Evolutionary conservation across 306 rosid genomes (phyloP), one percentile per base, ranked within the genome.

Genomic region (Arachis hypogaea): DNA sequence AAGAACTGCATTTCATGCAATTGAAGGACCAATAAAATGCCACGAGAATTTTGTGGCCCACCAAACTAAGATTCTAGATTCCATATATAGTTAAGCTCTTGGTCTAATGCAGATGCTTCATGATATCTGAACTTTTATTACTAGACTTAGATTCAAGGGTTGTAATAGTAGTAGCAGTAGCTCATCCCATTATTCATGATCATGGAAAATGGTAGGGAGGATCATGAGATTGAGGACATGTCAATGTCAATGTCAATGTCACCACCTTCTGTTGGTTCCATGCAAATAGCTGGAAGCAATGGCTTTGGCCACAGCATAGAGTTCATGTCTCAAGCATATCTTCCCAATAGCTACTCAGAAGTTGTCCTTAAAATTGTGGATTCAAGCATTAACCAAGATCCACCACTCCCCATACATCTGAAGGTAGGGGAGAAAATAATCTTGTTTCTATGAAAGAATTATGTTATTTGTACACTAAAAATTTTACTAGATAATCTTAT

Each of bases 281-380:
- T 90, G 92, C 92, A 86, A 75, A 87, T 86, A 73, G 86, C 96
- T 66, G 88, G 86, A 14, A 89, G 89, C 83, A 83, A 86, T 82
- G 88, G 90, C 70, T 87, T 87, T 83, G 96, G 92, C 65, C 96
- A 90, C 75, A 85, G 80, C 88, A 83, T 87, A 62, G 98, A 90
- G 71, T 87, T 83, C 84, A 87, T 93, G 90, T 79, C 98, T 60
- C 90, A 89, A 57, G 84, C 97, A 7, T 91, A 85, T 78, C 87
- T 85, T 61, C 73, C 65, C 4, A 89, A 85, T 68, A 81, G 81
- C 58, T 85, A 75, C 78, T 78, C 97, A 7, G 96, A 93, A 72
- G 80, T 91, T 66, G 87, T 82, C 63, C 84, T 93, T 12, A 52
- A 78, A 79, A 80, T 77, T 71, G 78, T 81, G 50, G 84, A 71